phyloP scores from a whole-genome alignment of 306 rosid genomes.

The Potentilla sterilis region DNA sequence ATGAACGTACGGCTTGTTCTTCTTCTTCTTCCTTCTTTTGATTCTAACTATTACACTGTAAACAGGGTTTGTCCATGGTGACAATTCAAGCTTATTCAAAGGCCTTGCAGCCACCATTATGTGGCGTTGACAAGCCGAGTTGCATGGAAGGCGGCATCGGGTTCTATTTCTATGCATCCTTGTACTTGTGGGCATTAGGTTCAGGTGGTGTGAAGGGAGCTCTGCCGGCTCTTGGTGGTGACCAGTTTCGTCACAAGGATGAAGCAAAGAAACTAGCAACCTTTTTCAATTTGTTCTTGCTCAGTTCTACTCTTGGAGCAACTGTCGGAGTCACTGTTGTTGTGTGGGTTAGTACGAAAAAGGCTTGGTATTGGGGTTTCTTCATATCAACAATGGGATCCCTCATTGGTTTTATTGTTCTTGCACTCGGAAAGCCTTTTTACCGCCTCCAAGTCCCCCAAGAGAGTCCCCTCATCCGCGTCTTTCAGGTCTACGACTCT shows the following conservation, averaged over 20 bases:
- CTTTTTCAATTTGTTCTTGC: slow-evolving; percentile 62
- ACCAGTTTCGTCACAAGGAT: slow-evolving; percentile 60
- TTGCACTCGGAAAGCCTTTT: slow-evolving; percentile 71
- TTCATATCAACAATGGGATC: slow-evolving; percentile 50
- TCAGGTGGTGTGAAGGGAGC: slow-evolving; percentile 77
- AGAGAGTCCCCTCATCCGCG: slow-evolving; percentile 57
- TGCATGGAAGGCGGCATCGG: slow-evolving; percentile 55
- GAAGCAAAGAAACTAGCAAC: slow-evolving; percentile 66
- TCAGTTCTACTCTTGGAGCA: slow-evolving; percentile 64
- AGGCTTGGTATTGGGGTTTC: slow-evolving; percentile 74
- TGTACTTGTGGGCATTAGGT: slow-evolving; percentile 60
- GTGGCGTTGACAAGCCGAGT: slow-evolving; percentile 34
- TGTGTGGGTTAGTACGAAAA: slow-evolving; percentile 58
- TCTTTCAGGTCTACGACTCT: slow-evolving; percentile 43
- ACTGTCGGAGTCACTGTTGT: slow-evolving; percentile 58
- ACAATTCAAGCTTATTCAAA: slow-evolving; percentile 57
- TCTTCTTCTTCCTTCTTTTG: not conserved
- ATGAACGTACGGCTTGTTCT: not conserved
- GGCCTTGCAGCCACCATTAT: slow-evolving; percentile 45
- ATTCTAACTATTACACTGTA: not conserved
- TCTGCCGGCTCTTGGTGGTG: slow-evolving; percentile 76
- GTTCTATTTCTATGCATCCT: slow-evolving; percentile 50
- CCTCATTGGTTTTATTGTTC: slow-evolving; percentile 46
- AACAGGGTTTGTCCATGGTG: slow-evolving; percentile 49
- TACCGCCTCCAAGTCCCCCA: slow-evolving; percentile 55